Evolutionary conservation across 768 basidiomycete species (phyloP).

Genomic region (Mycena belliarum): DNA sequence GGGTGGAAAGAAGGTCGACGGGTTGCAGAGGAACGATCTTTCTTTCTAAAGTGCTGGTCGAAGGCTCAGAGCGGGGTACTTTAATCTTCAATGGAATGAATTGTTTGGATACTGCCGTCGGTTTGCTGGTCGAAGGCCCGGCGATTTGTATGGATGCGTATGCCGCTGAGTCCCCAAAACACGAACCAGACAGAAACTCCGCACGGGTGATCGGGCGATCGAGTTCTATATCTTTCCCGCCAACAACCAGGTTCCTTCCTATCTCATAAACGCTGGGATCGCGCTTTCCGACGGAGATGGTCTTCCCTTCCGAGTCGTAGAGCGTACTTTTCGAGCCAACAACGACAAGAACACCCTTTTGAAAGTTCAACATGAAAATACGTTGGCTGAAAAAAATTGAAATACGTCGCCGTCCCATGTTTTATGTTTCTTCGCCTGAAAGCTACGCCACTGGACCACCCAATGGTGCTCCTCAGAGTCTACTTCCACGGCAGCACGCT

Average conservation of each 20-base stretch:
- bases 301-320: conserved; percentile 64
- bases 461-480: conserved; percentile 47
- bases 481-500: conserved; percentile 31
- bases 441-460: conserved; percentile 81
- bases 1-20: conserved; percentile 33
- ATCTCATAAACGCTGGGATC: conserved; percentile 37
- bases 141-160: conserved; percentile 2
- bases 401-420: conserved; percentile 82
- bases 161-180: conserved; percentile 46
- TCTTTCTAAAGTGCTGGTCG: conserved; percentile 15
- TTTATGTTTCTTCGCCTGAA: conserved; percentile 81
- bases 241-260: conserved; percentile 39
- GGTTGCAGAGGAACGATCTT: conserved; percentile 42
- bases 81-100: conserved; percentile 32
- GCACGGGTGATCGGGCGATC: conserved; percentile 55
- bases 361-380: not conserved
- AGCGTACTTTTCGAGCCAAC: conserved; percentile 47
- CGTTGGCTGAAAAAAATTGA: not conserved
- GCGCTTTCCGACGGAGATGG: conserved; percentile 52
- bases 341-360: conserved; percentile 51
- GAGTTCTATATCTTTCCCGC: conserved; percentile 65
- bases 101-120: conserved; percentile 26
- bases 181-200: conserved; percentile 66
- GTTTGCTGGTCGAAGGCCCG: conserved; percentile 23
- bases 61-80: conserved; percentile 18